Conservation (phyloP, 2,329 filamentous ascomycete species). For the Aspergillus quadricinctus region DNA sequence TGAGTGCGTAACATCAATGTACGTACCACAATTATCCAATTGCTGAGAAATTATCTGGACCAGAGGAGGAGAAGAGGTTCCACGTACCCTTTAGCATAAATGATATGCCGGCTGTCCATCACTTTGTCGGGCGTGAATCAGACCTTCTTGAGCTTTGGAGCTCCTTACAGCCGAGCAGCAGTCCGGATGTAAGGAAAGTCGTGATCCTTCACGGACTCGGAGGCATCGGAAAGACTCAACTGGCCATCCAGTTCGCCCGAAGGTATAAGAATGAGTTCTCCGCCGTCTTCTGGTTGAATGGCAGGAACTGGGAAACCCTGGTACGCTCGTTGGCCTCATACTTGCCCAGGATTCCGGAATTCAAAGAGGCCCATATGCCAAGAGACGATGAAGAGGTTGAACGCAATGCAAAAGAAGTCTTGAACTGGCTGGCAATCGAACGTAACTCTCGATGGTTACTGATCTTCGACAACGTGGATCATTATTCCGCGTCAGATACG, state of each 20-base stretch:
- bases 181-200: conserved; percentile 10
- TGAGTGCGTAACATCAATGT: neutral
- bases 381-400: conserved; percentile 11
- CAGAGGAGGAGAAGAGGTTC: too few relatives aligned
- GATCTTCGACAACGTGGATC: conserved; percentile 27
- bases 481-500: conserved; percentile 11
- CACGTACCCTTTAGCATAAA: too few relatives aligned
- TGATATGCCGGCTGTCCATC: too few relatives aligned
- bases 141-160: conserved; percentile 14
- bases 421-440: conserved; percentile 10
- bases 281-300: conserved; percentile 24
- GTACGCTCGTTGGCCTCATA: conserved; percentile 17
- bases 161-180: conserved; percentile 9
- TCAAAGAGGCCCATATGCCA: neutral
- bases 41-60: too few relatives aligned
- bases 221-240: conserved; percentile 23
- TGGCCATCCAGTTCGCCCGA: conserved; percentile 19
- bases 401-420: conserved; percentile 10
- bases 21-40: too few relatives aligned
- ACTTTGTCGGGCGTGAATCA: conserved; percentile 12
- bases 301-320: conserved; percentile 16
- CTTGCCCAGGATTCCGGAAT: conserved; percentile 11
- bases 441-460: conserved; percentile 23
- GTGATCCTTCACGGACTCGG: conserved; percentile 19
- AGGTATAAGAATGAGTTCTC: conserved; percentile 17